A percentile compares a stretch with the other conserved stretches of the same genome.
Evolutionary conservation across 2,329 filamentous ascomycete species (phyloP).

Genomic region (Atkinsonella texensis): DNA sequence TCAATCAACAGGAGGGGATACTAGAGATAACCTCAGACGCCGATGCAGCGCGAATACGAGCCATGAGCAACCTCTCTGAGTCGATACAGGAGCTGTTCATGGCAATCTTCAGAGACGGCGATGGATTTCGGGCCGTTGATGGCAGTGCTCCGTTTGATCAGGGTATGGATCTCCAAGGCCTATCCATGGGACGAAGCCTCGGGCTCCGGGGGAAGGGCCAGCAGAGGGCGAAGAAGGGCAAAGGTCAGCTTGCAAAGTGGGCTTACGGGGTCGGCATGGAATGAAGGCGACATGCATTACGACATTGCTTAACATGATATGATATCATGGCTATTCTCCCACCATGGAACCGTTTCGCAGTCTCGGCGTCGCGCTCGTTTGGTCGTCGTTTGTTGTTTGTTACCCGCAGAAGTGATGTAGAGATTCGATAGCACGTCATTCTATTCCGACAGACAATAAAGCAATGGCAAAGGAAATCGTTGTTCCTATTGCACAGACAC

Average conservation of each 20-base stretch:
- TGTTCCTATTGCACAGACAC: background rate
- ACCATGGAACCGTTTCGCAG: background rate
- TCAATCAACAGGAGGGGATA: conserved; percentile 77
- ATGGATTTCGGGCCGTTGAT: conserved; percentile 44
- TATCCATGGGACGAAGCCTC: conserved; percentile 8
- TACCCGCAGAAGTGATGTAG: background rate
- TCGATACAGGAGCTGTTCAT: conserved; percentile 59
- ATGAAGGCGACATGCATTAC: conserved; percentile 3
- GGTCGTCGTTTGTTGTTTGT: background rate
- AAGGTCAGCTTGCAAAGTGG: conserved; percentile 1
- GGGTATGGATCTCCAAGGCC: conserved; percentile 15
- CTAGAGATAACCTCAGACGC: conserved; percentile 66
- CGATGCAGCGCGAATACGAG: conserved; percentile 62
- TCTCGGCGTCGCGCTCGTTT: background rate
- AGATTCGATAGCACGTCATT: background rate
- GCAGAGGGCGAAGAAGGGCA: conserved; percentile 5
- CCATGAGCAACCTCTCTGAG: conserved; percentile 59
- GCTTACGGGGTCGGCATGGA: background rate
- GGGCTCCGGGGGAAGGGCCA: conserved; percentile 2
- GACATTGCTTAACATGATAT: background rate
- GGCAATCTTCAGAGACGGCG: conserved; percentile 64
- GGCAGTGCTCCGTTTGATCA: conserved; percentile 17
- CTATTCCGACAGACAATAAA: too few species aligned
- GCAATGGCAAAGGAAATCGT: too few species aligned
- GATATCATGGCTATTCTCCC: background rate